These are phyloP conservation scores for Kodamaea jinghongensis DNA, from an alignment of 805 yeast species.

Conservation along the genomic window DNA sequence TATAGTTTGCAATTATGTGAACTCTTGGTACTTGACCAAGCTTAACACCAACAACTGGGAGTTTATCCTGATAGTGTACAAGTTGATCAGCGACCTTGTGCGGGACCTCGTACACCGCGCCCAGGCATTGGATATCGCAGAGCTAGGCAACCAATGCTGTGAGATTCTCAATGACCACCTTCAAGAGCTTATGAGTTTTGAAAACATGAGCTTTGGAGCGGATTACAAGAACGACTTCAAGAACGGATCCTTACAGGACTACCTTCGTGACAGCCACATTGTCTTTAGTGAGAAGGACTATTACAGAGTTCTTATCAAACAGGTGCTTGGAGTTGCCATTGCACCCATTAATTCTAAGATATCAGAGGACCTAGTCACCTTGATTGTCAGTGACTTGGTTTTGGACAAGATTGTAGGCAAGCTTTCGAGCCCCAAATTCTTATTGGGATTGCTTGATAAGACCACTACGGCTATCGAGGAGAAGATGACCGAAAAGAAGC, in stretches of 20 bases:
- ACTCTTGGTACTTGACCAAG: conserved; percentile 17
- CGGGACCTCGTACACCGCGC: conserved; percentile 23
- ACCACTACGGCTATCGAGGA: conserved; percentile 8
- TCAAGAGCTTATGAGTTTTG: conserved; percentile 13
- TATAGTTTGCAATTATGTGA: conserved; percentile 17
- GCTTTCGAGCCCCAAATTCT: conserved; percentile 25
- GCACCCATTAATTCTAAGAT: conserved; percentile 24
- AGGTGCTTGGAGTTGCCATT: conserved; percentile 19
- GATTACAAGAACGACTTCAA: conserved; percentile 1
- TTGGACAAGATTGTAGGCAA: conserved; percentile 21
- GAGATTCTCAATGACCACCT: conserved; percentile 24
- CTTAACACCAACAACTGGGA: conserved; percentile 32
- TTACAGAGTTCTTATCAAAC: conserved; percentile 22
- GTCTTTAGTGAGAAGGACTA: conserved; percentile 12
- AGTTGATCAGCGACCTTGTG: conserved; percentile 23
- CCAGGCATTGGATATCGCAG: conserved; percentile 8
- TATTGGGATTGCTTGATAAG: conserved; percentile 16
- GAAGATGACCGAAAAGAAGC: neutral
- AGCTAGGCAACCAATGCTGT: conserved; percentile 23
- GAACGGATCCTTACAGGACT: conserved; percentile 1
- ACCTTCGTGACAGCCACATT: conserved; percentile 5
- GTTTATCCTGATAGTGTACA: conserved; percentile 26
- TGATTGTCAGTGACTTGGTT: conserved; percentile 31
- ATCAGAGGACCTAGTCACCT: conserved; percentile 19
- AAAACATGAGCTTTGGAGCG: conserved; percentile 5